These are phyloP conservation scores for Collybia mongolica DNA, from an alignment of 768 basidiomycete species.

Conservation along the genomic window DNA sequence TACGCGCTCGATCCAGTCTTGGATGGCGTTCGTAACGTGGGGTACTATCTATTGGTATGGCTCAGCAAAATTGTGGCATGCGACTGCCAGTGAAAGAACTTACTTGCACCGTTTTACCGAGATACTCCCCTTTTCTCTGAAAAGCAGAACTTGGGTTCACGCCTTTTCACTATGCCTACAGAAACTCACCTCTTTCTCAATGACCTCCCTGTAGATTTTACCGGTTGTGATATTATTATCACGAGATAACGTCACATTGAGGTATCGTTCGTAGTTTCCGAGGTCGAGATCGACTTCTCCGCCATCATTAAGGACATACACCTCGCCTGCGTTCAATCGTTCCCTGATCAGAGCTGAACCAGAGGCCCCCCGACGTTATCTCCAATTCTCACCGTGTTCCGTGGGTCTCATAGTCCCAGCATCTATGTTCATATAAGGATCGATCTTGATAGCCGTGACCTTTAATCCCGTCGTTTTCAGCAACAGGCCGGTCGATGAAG, in stretches of 20 bases:
- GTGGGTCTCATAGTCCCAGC: slow-evolving; percentile 99
- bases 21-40: slow-evolving; percentile 94
- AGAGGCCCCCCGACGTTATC: slow-evolving; percentile 7
- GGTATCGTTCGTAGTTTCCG: slow-evolving; percentile 97
- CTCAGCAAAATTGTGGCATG: neutral
- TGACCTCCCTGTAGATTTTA: slow-evolving; percentile 96
- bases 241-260: slow-evolving; percentile 88
- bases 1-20: slow-evolving; percentile 98
- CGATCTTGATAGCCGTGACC: slow-evolving; percentile 99
- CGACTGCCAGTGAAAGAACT: slow-evolving; percentile 8
- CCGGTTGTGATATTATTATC: slow-evolving; percentile 99
- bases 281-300: slow-evolving; percentile 98
- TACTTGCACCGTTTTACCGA: slow-evolving; percentile 97
- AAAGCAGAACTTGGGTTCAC: neutral
- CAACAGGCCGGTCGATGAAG: slow-evolving; percentile 93
- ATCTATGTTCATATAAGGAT: slow-evolving; percentile 99
- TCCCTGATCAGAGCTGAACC: neutral
- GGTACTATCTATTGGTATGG: slow-evolving; percentile 71
- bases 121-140: slow-evolving; percentile 83
- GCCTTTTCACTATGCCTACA: neutral
- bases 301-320: slow-evolving; percentile 97
- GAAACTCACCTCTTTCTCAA: slow-evolving; percentile 85
- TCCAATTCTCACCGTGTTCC: slow-evolving; percentile 77
- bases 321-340: slow-evolving; percentile 59
- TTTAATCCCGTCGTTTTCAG: slow-evolving; percentile 94